Percentiles rank a stretch among this genome's conserved stretches.
These are phyloP conservation scores for Rhynchospora tenuis DNA, from an alignment of 176 grass and related monocot genomes.

Conservation along the genomic window DNA sequence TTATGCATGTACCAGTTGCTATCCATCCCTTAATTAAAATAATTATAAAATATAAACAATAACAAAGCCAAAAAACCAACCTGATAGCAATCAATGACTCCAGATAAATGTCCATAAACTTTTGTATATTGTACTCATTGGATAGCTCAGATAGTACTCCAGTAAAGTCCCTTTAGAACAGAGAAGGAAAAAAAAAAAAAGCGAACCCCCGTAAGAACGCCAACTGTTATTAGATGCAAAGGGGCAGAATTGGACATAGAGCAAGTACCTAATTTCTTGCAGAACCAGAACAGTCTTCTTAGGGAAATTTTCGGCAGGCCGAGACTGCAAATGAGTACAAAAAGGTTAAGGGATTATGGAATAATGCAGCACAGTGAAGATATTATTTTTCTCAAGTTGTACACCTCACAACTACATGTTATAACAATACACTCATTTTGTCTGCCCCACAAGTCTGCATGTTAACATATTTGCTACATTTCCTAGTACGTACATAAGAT, in stretches of 20 bases:
- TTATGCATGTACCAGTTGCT: not conserved
- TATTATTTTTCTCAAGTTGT: not conserved
- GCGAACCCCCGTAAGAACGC: not conserved
- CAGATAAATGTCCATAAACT: conserved; percentile 68
- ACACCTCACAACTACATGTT: not conserved
- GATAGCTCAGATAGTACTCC: conserved; percentile 67
- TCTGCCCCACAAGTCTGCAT: not conserved
- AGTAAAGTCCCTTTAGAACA: conserved; percentile 65
- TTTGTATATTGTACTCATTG: conserved; percentile 70
- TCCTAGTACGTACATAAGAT: not conserved
- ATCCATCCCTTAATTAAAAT: not conserved
- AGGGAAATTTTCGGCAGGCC: conserved; percentile 43
- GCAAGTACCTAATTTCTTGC: conserved; percentile 50
- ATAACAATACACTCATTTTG: not conserved
- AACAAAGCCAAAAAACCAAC: conserved; percentile 31
- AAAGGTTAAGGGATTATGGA: not conserved
- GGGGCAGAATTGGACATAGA: not conserved
- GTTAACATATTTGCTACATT: not conserved
- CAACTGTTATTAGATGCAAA: not conserved
- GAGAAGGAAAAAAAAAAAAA: conserved; percentile 6
- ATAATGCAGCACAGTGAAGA: not conserved
- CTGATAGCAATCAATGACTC: conserved; percentile 73
- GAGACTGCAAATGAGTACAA: conserved; percentile 57
- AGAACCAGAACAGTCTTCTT: conserved; percentile 79
- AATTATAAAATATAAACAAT: conserved; percentile 13